Percentiles rank a stretch among this genome's conserved stretches.
Evolutionary conservation across 148 eudicot genomes (phyloP).

Genomic region (Fagopyrum homotropicum): DNA sequence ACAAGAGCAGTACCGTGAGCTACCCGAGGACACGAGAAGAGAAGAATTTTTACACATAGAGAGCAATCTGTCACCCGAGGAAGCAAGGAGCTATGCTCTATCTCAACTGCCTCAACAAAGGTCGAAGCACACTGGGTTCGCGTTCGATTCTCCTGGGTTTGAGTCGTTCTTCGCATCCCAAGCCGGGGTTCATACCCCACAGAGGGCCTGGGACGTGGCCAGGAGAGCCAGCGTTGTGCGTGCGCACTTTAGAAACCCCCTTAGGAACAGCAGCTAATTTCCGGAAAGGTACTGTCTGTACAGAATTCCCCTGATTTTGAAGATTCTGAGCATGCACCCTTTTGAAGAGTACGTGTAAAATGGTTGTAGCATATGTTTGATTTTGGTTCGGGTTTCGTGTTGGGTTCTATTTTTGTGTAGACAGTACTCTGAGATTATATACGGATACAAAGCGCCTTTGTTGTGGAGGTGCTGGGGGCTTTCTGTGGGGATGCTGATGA

Average conservation of each 20-base stretch:
- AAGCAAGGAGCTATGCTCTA: conserved; percentile 65
- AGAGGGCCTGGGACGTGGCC: conserved; percentile 92
- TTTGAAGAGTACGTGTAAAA: not conserved
- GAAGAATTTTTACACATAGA: conserved; percentile 49
- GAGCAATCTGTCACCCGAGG: conserved; percentile 49
- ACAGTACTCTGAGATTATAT: not conserved
- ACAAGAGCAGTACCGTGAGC: conserved; percentile 73
- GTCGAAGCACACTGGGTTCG: conserved; percentile 88
- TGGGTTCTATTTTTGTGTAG: too few relatives aligned
- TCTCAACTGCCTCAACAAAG: conserved; percentile 70
- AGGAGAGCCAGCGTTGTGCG: conserved; percentile 67
- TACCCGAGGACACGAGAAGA: conserved; percentile 39
- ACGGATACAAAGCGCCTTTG: not conserved
- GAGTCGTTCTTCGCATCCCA: conserved; percentile 94
- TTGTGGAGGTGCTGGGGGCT: not conserved
- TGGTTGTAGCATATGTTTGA: not conserved
- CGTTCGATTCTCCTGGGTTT: conserved; percentile 93
- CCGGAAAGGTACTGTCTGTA: not conserved
- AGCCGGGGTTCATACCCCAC: conserved; percentile 70
- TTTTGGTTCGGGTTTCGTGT: not conserved
- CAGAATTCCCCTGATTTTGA: not conserved
- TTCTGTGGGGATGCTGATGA: not conserved
- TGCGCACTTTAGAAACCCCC: conserved; percentile 28
- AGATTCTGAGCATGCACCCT: not conserved
- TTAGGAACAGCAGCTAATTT: conserved; percentile 10